phyloP scores from a whole-genome alignment of 768 basidiomycete genomes.

The Cystoderma amianthinum region DNA sequence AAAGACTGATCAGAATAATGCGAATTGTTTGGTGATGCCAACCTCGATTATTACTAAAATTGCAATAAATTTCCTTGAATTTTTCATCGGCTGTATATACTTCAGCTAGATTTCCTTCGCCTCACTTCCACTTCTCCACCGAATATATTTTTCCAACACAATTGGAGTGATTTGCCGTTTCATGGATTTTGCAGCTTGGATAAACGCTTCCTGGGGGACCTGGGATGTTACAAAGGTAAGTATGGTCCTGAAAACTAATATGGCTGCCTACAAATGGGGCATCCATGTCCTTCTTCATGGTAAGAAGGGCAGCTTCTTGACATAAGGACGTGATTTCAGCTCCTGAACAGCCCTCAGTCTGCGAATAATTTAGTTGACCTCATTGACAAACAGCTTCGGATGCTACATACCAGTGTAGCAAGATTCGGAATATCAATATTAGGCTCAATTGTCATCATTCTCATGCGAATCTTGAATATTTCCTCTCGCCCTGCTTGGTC shows the following conservation, averaged over 20 bases:
- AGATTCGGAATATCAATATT: conserved; percentile 61
- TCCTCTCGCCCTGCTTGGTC: conserved; percentile 74
- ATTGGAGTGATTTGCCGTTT: conserved; percentile 82
- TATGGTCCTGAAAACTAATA: conserved; percentile 1
- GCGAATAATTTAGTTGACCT: conserved; percentile 1
- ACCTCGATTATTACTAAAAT: too few relatives aligned
- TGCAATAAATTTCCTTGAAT: too few relatives aligned
- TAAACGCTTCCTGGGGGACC: conserved; percentile 73
- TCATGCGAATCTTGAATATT: conserved; percentile 74
- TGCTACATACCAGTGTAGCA: conserved; percentile 55
- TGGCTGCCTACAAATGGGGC: conserved; percentile 57
- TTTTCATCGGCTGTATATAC: too few relatives aligned
- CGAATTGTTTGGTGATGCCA: too few relatives aligned
- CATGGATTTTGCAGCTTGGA: conserved; percentile 63
- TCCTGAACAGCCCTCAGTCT: conserved; percentile 96
- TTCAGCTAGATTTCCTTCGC: conserved; percentile 3
- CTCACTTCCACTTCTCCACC: conserved; percentile 45
- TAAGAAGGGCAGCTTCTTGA: conserved; percentile 90
- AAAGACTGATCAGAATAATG: too few relatives aligned
- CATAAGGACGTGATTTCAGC: conserved; percentile 90
- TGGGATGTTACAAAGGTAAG: conserved; percentile 19
- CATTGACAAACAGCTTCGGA: neutral
- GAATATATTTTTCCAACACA: conserved; percentile 63
- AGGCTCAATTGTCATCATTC: conserved; percentile 74
- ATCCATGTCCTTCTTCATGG: conserved; percentile 85